Conservation (phyloP, 495 filamentous ascomycete genomes). For the Ramalina intermedia region DNA sequence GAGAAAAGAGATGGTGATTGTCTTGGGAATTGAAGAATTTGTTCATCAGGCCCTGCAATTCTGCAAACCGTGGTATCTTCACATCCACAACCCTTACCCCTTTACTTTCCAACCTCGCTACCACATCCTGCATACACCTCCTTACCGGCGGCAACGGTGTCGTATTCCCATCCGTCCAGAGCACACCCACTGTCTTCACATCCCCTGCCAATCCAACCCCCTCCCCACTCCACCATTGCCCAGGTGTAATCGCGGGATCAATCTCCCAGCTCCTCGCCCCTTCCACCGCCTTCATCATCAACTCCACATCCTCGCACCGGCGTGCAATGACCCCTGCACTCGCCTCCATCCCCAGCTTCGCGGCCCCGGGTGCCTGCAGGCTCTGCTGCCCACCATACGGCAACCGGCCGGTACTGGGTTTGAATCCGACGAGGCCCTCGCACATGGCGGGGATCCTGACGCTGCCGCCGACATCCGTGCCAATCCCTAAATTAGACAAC, state of each 20-base stretch:
- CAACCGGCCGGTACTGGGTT: slow-evolving; percentile 42
- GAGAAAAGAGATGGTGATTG: slow-evolving; percentile 33
- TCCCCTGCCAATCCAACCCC: background rate
- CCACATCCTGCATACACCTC: slow-evolving; percentile 38
- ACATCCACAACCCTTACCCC: slow-evolving; percentile 41
- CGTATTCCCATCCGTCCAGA: slow-evolving; percentile 41
- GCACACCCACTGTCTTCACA: slow-evolving; percentile 35
- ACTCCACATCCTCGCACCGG: slow-evolving; percentile 29
- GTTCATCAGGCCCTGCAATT: slow-evolving; percentile 41
- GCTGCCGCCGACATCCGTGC: slow-evolving; percentile 51
- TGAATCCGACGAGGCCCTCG: slow-evolving; percentile 43
- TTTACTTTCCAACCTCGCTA: slow-evolving; percentile 24
- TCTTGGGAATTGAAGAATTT: slow-evolving; percentile 44
- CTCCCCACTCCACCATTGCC: slow-evolving; percentile 26
- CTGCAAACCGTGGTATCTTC: slow-evolving; percentile 31
- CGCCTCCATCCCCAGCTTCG: slow-evolving; percentile 28
- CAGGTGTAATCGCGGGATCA: slow-evolving; percentile 31
- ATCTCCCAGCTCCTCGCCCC: slow-evolving; percentile 30
- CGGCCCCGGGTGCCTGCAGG: slow-evolving; percentile 25
- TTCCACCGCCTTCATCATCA: slow-evolving; percentile 38
- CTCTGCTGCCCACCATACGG: slow-evolving; percentile 35
- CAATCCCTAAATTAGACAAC: slow-evolving; percentile 20
- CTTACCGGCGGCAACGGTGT: slow-evolving; percentile 44
- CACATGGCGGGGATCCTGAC: slow-evolving; percentile 47
- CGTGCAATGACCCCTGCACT: slow-evolving; percentile 37